These are phyloP conservation scores for Trypanosoma mega DNA, from an alignment of 208 protist genomes.

Conservation along the genomic window DNA sequence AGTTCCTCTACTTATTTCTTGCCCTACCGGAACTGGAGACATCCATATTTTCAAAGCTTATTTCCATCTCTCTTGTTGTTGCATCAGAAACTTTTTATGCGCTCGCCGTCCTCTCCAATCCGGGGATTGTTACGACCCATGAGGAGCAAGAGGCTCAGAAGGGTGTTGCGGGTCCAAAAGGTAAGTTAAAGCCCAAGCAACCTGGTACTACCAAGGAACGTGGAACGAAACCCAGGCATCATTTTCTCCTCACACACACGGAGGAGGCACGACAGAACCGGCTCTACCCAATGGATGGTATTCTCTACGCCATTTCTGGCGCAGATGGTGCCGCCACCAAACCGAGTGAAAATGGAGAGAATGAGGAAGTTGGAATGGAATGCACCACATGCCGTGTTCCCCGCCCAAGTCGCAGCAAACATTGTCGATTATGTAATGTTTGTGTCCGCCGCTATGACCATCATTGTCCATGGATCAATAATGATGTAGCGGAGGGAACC, in stretches of 20 bases:
- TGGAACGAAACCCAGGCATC: background rate
- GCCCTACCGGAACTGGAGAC: constrained; percentile 54
- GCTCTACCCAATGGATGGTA: constrained; percentile 76
- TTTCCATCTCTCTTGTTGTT: constrained; percentile 61
- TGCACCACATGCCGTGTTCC: constrained; percentile 74
- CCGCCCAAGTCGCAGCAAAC: constrained; percentile 92
- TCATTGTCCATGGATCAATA: constrained; percentile 97
- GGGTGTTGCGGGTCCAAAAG: background rate
- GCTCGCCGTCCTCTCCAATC: constrained; percentile 70
- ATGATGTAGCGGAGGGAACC: constrained; percentile 94
- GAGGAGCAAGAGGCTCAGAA: constrained; percentile 36
- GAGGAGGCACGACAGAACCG: constrained; percentile 64
- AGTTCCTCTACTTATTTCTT: constrained; percentile 73
- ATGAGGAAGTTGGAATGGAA: constrained; percentile 37
- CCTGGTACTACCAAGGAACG: background rate
- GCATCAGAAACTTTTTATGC: constrained; percentile 66
- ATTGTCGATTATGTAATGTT: constrained; percentile 89
- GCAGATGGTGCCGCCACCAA: constrained; percentile 1
- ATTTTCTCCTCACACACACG: constrained; percentile 34
- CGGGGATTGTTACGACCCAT: constrained; percentile 71
- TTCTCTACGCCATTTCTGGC: constrained; percentile 52
- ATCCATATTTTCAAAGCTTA: constrained; percentile 40
- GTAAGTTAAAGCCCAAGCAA: background rate
- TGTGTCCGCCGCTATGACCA: constrained; percentile 97
- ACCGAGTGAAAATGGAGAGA: no score